These are phyloP conservation scores for Neopestalotiopsis sp. DNA, from an alignment of 2,329 filamentous ascomycete genomes.

Conservation along the genomic window DNA sequence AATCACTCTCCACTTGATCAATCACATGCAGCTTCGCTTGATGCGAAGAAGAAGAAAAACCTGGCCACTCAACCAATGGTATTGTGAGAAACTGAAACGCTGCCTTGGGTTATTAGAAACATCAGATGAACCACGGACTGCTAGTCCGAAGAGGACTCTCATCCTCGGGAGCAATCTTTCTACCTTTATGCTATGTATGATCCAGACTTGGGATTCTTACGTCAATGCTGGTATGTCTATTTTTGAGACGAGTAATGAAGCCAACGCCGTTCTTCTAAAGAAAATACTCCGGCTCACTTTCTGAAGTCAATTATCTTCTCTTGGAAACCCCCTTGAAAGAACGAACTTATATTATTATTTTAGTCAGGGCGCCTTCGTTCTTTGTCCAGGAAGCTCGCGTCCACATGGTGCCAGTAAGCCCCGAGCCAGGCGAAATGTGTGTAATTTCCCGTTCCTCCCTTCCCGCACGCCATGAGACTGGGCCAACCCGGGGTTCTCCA, in stretches of 20 bases:
- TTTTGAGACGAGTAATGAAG: too few relatives aligned
- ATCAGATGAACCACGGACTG: constrained; percentile 7
- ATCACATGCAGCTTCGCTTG: background rate
- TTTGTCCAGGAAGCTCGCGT: background rate
- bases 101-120: background rate
- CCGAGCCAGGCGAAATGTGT: background rate
- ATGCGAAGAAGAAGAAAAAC: background rate
- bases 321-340: background rate
- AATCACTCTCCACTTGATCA: background rate
- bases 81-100: background rate
- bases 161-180: background rate
- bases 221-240: too few relatives aligned
- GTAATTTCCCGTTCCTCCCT: background rate
- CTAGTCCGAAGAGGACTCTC: background rate
- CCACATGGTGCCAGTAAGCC: background rate
- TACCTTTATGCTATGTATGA: background rate
- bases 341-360: too few relatives aligned
- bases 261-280: too few relatives aligned
- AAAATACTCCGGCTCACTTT: too few relatives aligned
- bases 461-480: background rate
- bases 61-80: background rate
- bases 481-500: constrained; percentile 12
- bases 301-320: too few relatives aligned
- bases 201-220: background rate
- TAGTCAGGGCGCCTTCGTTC: background rate